These are phyloP conservation scores for Phialemoniopsis sp. DNA, from an alignment of 2,329 filamentous ascomycete genomes.

Conservation along the genomic window DNA sequence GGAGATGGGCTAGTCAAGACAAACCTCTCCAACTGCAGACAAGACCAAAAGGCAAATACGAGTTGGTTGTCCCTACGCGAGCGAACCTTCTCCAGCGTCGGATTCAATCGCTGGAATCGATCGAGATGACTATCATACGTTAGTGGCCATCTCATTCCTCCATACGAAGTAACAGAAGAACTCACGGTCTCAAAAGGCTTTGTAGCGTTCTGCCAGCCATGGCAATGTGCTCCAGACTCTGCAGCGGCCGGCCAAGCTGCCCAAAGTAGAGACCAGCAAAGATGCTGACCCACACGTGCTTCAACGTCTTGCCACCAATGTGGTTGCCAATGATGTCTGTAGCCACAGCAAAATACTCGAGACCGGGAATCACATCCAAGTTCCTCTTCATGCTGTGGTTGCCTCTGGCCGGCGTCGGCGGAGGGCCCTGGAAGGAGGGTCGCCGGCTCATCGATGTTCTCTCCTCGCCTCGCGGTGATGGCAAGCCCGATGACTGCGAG, in stretches of 20 bases:
- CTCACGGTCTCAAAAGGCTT: constrained; percentile 72
- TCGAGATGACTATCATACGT: constrained; percentile 34
- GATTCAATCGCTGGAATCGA: constrained; percentile 38
- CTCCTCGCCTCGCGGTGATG: constrained; percentile 49
- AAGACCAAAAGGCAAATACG: constrained; percentile 86
- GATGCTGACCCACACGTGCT: constrained; percentile 80
- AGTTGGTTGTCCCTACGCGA: constrained; percentile 57
- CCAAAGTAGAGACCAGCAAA: constrained; percentile 86
- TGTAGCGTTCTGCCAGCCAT: constrained; percentile 56
- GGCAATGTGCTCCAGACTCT: constrained; percentile 67
- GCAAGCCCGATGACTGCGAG: constrained; percentile 44
- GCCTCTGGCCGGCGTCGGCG: constrained; percentile 12
- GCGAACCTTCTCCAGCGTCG: constrained; percentile 24
- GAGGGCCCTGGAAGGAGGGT: constrained; percentile 41
- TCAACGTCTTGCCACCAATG: constrained; percentile 72
- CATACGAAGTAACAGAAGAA: constrained; percentile 12
- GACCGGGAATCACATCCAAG: constrained; percentile 79
- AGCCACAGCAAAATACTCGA: constrained; percentile 85
- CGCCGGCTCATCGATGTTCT: constrained; percentile 41
- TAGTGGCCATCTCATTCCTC: too few relatives aligned
- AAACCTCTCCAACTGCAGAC: constrained; percentile 84
- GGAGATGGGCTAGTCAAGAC: constrained; percentile 5
- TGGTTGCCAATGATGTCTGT: constrained; percentile 83
- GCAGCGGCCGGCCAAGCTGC: constrained; percentile 79
- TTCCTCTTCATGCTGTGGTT: constrained; percentile 45